Evolutionary conservation across 345 rosid species (phyloP).

Genomic region (Citropsis articulata): DNA sequence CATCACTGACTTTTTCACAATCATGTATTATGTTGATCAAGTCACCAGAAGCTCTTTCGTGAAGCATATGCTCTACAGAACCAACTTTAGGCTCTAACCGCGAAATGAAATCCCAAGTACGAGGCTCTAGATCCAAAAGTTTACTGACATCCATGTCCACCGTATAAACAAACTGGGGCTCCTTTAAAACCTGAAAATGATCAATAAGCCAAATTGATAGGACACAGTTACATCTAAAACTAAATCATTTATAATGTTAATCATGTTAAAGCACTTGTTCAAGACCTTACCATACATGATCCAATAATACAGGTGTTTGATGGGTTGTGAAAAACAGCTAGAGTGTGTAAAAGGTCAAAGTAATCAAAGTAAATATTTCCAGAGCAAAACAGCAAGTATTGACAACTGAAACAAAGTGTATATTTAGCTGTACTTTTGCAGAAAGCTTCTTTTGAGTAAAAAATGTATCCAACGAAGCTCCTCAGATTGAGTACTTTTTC

Average conservation of each 20-base stretch:
- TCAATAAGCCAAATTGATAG: slow-evolving; percentile 13
- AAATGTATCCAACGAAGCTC: background rate
- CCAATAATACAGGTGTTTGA: background rate
- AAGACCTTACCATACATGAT: background rate
- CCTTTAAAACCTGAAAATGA: slow-evolving; percentile 58
- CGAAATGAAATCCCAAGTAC: slow-evolving; percentile 74
- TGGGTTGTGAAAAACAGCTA: background rate
- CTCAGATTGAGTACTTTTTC: background rate
- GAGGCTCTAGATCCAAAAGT: slow-evolving; percentile 80
- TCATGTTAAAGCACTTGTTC: background rate
- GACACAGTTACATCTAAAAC: background rate
- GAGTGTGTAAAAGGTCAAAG: background rate
- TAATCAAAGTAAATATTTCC: background rate
- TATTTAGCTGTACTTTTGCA: background rate
- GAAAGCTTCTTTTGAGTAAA: background rate
- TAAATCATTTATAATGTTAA: background rate
- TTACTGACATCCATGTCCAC: slow-evolving; percentile 78
- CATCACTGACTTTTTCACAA: slow-evolving; percentile 29
- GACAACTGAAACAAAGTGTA: background rate
- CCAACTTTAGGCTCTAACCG: slow-evolving; percentile 72
- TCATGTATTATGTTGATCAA: slow-evolving; percentile 53
- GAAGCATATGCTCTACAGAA: slow-evolving; percentile 51
- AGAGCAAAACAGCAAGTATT: background rate
- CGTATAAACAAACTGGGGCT: slow-evolving; percentile 88
- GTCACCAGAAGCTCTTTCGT: slow-evolving; percentile 50